Base-by-base conservation (phyloP, 495 filamentous ascomycete genomes). In the Aspergillus heteromorphus region DNA sequence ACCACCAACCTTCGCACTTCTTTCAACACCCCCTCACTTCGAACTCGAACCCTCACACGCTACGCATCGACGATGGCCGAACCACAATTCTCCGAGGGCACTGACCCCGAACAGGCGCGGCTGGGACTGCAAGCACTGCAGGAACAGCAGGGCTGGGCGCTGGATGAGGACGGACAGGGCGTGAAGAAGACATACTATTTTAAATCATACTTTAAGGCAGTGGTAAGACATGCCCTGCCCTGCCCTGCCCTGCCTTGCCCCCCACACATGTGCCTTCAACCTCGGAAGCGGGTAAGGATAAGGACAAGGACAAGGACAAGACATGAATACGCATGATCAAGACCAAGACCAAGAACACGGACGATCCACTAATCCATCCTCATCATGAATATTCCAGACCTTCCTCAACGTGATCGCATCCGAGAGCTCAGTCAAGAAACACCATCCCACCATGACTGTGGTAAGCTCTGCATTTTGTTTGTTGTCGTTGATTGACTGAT, bases 171-270 rank as follows among this genome's bases (percentile, higher is more conserved):
- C 6, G 65, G 64, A 2, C 67, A 64, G 61, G 72, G 70, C 6
- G 48, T 77, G 1, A 65, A 61, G n/a, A 77, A 75, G 57, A 75
- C 73, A 16, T 77, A 69, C 56, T 67, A 72, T 64, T 77, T 77
- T 49, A 67, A 67, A 45, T 67, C 66, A 8, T 77, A 77, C 52
- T 75, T 74, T 47, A 77, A 75, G 59, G 70, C 70, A 0, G 64
- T 75, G 49, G 74, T 77, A 47, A 40, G 72, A 64, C 9, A 21
- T 50, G 16, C 17, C 20, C 16, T 1, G 19, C 34, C 34, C 1
- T n/a, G 23, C n/a, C n/a, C n/a, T n/a, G n/a, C n/a, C n/a, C n/a
- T n/a, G n/a, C n/a, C n/a, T n/a, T n/a, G n/a, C n/a, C n/a, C n/a
- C n/a, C n/a, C n/a, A n/a, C n/a, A n/a, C n/a, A n/a, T n/a, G n/a